phyloP scores from a whole-genome alignment of 1,284 basidiomycete genomes.

The Kalmanozyma brasiliensis region DNA sequence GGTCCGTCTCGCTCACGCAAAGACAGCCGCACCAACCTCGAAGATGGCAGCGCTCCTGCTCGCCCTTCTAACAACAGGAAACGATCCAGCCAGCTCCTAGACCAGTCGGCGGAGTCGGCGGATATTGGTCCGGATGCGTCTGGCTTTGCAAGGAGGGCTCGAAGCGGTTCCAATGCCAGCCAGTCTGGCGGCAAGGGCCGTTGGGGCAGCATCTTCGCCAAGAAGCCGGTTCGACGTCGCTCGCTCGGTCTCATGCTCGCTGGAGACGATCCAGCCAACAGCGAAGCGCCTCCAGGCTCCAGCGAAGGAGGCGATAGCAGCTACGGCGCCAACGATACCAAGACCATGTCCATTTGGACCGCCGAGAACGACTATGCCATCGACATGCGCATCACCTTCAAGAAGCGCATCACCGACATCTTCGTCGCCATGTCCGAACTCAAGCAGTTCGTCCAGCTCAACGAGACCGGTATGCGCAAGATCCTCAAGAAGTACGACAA shows the following conservation, averaged over 20 bases:
- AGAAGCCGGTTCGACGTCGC: constrained; percentile 37
- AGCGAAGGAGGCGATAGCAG: constrained; percentile 46
- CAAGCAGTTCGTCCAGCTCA: constrained; percentile 91
- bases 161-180: constrained; percentile 46
- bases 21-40: constrained; percentile 32
- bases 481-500: constrained; percentile 99
- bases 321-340: constrained; percentile 37
- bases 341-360: constrained; percentile 75
- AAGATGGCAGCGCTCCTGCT: constrained; percentile 15
- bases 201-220: constrained; percentile 50
- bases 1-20: constrained; percentile 37
- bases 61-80: constrained; percentile 29
- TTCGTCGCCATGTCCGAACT: constrained; percentile 82
- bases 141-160: constrained; percentile 20
- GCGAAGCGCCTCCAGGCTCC: constrained; percentile 35
- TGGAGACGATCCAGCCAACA: constrained; percentile 23
- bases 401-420: constrained; percentile 87
- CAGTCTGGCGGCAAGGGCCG: constrained; percentile 30
- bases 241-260: constrained; percentile 48
- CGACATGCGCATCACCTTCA: constrained; percentile 88
- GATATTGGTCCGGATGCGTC: constrained; percentile 29
- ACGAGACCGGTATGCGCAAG: constrained; percentile 93
- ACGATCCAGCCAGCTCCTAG: constrained; percentile 42
- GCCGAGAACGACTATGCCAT: constrained; percentile 84
- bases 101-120: constrained; percentile 21